Percentiles rank a stretch among this genome's conserved stretches.
Evolutionary conservation across 768 basidiomycete species (phyloP).

Genomic region (Coprinopsis cinerea): DNA sequence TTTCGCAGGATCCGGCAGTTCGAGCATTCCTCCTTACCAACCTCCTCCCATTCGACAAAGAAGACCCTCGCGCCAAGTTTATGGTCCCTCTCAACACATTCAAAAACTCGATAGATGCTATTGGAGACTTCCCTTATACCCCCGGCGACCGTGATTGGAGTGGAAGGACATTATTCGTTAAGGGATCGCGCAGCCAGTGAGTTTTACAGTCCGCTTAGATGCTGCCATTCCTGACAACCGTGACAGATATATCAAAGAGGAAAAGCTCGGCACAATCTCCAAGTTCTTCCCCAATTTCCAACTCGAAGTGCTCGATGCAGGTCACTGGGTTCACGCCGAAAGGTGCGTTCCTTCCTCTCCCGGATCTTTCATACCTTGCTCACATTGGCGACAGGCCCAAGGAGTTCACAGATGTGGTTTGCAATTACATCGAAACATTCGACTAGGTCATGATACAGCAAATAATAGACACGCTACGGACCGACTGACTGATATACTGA

Average conservation of each 20-base stretch:
- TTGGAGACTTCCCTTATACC: constrained; percentile 75
- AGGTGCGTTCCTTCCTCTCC: neutral
- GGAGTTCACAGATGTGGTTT: constrained; percentile 5
- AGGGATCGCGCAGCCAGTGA: constrained; percentile 69
- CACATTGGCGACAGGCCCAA: constrained; percentile 2
- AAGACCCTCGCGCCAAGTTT: constrained; percentile 39
- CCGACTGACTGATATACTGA: neutral
- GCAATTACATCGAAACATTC: constrained; percentile 3
- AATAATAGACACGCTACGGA: neutral
- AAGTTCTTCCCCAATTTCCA: constrained; percentile 70
- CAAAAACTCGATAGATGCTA: constrained; percentile 45
- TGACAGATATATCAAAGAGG: constrained; percentile 71
- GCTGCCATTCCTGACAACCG: neutral
- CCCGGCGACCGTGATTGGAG: constrained; percentile 49
- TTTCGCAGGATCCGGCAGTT: constrained; percentile 56
- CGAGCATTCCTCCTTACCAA: constrained; percentile 89
- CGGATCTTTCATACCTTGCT: neutral
- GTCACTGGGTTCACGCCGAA: constrained; percentile 62
- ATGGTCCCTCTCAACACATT: constrained; percentile 70
- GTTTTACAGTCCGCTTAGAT: constrained; percentile 16
- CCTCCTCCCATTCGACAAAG: constrained; percentile 34
- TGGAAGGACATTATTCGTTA: constrained; percentile 70
- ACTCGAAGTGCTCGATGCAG: constrained; percentile 62
- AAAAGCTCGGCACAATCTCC: constrained; percentile 56
- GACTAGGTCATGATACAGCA: neutral